Evolutionary conservation across 2,329 filamentous ascomycete species (phyloP).

Genomic region (Neonectria magnoliae): DNA sequence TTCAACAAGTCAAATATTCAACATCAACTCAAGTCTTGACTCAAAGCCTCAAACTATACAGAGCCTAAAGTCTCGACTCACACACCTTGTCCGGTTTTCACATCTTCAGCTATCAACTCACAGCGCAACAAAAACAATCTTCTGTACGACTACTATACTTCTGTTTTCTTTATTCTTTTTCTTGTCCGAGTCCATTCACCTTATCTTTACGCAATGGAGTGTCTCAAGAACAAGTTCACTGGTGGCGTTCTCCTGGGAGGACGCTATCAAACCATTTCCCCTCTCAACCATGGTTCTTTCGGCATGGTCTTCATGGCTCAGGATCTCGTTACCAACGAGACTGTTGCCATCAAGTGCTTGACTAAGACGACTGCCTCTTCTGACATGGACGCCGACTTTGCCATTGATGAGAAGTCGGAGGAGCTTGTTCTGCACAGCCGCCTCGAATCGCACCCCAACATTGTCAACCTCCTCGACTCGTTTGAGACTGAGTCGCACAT

Average conservation of each 20-base stretch:
- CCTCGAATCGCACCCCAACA: slow-evolving; percentile 84
- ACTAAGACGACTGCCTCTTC: slow-evolving; percentile 79
- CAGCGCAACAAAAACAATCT: slow-evolving; percentile 38
- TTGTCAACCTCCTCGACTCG: slow-evolving; percentile 90
- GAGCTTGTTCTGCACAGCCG: slow-evolving; percentile 82
- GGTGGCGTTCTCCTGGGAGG: slow-evolving; percentile 84
- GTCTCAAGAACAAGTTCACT: slow-evolving; percentile 84
- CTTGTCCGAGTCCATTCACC: slow-evolving; percentile 27
- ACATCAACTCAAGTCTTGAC: slow-evolving; percentile 30
- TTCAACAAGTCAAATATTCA: slow-evolving; percentile 42
- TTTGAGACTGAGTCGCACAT: slow-evolving; percentile 93
- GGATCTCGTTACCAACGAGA: slow-evolving; percentile 78
- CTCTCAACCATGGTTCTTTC: slow-evolving; percentile 98
- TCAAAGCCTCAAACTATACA: slow-evolving; percentile 28
- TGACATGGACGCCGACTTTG: slow-evolving; percentile 70
- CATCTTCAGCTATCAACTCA: slow-evolving; percentile 15
- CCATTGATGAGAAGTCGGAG: slow-evolving; percentile 84
- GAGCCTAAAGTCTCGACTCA: slow-evolving; percentile 26
- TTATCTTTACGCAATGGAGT: slow-evolving; percentile 69
- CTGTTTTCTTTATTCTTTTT: slow-evolving; percentile 27
- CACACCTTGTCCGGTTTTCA: slow-evolving; percentile 11
- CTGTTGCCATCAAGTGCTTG: slow-evolving; percentile 95
- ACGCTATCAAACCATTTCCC: slow-evolving; percentile 90
- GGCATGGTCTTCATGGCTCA: slow-evolving; percentile 97
- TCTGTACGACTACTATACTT: slow-evolving; percentile 45